Conservation (phyloP, 129 eudicot genomes). For the Mikania micrantha region DNA sequence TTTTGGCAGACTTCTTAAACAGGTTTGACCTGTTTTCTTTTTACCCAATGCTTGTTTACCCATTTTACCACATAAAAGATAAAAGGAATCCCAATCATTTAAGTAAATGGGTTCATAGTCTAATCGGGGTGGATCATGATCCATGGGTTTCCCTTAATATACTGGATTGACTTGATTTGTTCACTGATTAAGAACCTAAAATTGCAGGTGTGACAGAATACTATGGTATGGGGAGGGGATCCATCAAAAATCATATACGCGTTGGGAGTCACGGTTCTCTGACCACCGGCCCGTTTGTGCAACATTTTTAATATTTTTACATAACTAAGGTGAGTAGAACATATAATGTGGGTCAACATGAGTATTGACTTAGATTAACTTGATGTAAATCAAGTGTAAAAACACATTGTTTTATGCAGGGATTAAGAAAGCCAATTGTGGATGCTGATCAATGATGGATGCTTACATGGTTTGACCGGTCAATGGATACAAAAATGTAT, state of each 20-base stretch:
- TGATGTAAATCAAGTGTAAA: slow-evolving; percentile 8
- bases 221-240: slow-evolving; percentile 64
- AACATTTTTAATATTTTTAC: slow-evolving; percentile 37
- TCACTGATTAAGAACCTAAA: slow-evolving; percentile 2
- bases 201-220: slow-evolving; percentile 76
- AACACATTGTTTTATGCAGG: slow-evolving; percentile 16
- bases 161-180: neutral
- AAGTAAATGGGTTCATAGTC: neutral
- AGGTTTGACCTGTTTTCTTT: neutral
- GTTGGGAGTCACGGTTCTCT: slow-evolving; percentile 60
- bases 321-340: slow-evolving; percentile 20
- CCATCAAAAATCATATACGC: slow-evolving; percentile 46
- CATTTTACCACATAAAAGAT: neutral
- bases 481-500: slow-evolving; percentile 10
- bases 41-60: neutral
- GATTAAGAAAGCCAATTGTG: slow-evolving; percentile 9
- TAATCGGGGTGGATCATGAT: neutral
- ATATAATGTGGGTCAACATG: neutral
- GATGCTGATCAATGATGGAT: slow-evolving; percentile 11
- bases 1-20: neutral
- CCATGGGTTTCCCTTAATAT: neutral
- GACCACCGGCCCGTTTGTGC: slow-evolving; percentile 75
- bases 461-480: neutral
- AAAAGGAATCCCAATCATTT: neutral
- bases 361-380: neutral